Evolutionary conservation across 2,329 filamentous ascomycete species (phyloP).

Genomic region (Aotearoamyces nothofagi): DNA sequence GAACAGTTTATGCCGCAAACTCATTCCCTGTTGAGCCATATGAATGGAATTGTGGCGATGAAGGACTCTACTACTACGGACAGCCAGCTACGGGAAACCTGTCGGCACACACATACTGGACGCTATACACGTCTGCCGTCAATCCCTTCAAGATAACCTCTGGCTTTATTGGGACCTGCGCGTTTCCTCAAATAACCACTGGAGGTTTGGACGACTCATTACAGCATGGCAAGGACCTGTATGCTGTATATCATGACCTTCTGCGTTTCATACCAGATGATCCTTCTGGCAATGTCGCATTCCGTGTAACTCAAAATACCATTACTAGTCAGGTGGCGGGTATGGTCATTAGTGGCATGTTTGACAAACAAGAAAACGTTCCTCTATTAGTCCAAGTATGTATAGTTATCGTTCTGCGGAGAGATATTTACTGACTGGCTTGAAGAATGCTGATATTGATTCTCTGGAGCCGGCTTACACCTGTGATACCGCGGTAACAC

Average conservation of each 20-base stretch:
- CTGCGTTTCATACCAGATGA: slow-evolving; percentile 48
- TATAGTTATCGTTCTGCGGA: no score
- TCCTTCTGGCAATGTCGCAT: slow-evolving; percentile 33
- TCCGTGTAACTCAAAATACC: slow-evolving; percentile 66
- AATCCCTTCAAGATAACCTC: slow-evolving; percentile 51
- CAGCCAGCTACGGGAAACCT: slow-evolving; percentile 34
- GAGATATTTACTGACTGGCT: no score
- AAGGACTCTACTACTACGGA: slow-evolving; percentile 55
- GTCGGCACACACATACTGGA: slow-evolving; percentile 48
- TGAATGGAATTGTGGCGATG: slow-evolving; percentile 56
- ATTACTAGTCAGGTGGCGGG: slow-evolving; percentile 72
- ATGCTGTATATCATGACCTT: slow-evolving; percentile 57
- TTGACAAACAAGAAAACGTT: slow-evolving; percentile 25
- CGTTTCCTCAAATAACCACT: slow-evolving; percentile 68
- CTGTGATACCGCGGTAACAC: slow-evolving; percentile 35
- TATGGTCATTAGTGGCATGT: slow-evolving; percentile 62
- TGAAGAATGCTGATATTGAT: slow-evolving; percentile 33
- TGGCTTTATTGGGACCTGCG: slow-evolving; percentile 60
- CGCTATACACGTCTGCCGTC: slow-evolving; percentile 38
- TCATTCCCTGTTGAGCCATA: slow-evolving; percentile 61
- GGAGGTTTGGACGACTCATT: slow-evolving; percentile 59
- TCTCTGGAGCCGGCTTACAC: slow-evolving; percentile 60
- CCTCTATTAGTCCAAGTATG: slow-evolving; percentile 33
- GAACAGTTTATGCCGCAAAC: slow-evolving; percentile 67
- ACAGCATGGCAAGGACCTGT: slow-evolving; percentile 64